A percentile compares a stretch with the other conserved stretches of the same genome.
Evolutionary conservation across 176 grass and related monocot species (phyloP).

Genomic region (Calamus simplicifolius): DNA sequence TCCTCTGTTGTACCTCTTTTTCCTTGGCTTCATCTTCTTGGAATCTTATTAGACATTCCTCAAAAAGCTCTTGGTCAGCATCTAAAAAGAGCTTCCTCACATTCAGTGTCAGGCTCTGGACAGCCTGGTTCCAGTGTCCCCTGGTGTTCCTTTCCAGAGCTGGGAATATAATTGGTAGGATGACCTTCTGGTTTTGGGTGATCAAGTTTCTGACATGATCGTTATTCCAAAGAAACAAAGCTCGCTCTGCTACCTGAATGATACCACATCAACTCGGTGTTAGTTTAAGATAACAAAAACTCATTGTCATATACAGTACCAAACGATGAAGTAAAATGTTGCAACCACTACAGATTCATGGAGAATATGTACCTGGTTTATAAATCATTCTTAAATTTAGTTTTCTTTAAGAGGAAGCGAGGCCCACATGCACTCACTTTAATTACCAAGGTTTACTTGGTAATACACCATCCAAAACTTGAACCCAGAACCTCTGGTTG

Average conservation of each 20-base stretch:
- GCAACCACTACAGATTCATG: no score
- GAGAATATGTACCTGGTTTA: no score
- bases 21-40: background rate
- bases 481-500: no score
- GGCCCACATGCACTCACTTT: no score
- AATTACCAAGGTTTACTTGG: no score
- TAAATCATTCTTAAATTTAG: no score
- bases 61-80: background rate
- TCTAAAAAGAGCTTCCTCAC: background rate
- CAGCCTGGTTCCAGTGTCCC: conserved; percentile 6
- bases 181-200: conserved; percentile 4
- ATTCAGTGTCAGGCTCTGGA: conserved; percentile 3
- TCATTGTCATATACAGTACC: no score
- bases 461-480: no score
- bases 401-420: no score
- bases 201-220: conserved; percentile 3
- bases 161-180: conserved; percentile 8
- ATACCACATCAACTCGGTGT: background rate
- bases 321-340: no score
- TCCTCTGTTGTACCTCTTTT: background rate
- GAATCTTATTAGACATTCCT: background rate
- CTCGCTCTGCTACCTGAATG: conserved; percentile 3
- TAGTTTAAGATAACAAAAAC: no score
- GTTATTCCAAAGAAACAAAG: conserved; percentile 10
- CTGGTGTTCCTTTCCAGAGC: conserved; percentile 3